Conservation (phyloP, 495 filamentous ascomycete species). For the Aspergillus wentii region DNA sequence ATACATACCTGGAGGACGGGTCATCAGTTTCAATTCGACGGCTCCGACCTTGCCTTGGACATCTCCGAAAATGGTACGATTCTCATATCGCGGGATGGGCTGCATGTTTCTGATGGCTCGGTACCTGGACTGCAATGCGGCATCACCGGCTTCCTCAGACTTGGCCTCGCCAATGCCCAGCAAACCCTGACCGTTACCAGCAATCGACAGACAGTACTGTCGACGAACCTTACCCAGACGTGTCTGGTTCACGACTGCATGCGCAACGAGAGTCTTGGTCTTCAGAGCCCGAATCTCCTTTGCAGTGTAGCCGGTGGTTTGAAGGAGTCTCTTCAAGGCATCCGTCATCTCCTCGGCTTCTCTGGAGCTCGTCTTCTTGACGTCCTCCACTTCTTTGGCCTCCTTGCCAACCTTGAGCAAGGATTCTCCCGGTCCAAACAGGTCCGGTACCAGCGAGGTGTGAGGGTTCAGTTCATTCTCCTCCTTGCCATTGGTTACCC, state of each 20-base stretch:
- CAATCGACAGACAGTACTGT: slow-evolving; percentile 65
- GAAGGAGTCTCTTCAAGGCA: slow-evolving; percentile 54
- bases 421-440: slow-evolving; percentile 43
- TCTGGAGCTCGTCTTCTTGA: slow-evolving; percentile 10
- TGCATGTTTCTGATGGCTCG: slow-evolving; percentile 80
- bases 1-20: slow-evolving; percentile 79
- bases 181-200: slow-evolving; percentile 79
- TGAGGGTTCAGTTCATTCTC: slow-evolving; percentile 44
- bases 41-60: slow-evolving; percentile 81
- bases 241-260: slow-evolving; percentile 85
- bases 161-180: slow-evolving; percentile 89
- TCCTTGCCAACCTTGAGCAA: slow-evolving; percentile 35
- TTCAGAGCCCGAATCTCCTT: slow-evolving; percentile 49
- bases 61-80: slow-evolving; percentile 83
- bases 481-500: slow-evolving; percentile 48
- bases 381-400: slow-evolving; percentile 5
- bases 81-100: slow-evolving; percentile 84
- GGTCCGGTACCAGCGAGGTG: slow-evolving; percentile 40
- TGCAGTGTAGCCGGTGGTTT: slow-evolving; percentile 62
- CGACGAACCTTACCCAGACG: slow-evolving; percentile 86
- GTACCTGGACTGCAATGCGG: slow-evolving; percentile 59
- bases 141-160: slow-evolving; percentile 63
- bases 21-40: slow-evolving; percentile 70
- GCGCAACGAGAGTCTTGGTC: slow-evolving; percentile 62
- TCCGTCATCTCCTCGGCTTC: slow-evolving; percentile 45